Evolutionary conservation across 2,329 filamentous ascomycete species (phyloP).

Genomic region (Exserohilum turcica): DNA sequence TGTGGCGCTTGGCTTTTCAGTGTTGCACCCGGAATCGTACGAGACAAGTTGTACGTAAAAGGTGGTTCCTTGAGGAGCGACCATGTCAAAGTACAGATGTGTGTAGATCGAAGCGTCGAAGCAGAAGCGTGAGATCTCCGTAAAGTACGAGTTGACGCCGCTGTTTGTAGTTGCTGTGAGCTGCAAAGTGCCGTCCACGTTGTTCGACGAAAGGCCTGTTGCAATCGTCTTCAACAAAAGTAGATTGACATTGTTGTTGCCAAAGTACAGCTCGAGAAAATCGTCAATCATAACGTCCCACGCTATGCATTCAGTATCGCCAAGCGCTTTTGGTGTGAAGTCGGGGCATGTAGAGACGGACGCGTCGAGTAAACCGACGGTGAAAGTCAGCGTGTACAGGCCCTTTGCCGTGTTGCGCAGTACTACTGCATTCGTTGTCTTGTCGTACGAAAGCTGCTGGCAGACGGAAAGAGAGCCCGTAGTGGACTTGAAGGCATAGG

Average conservation of each 20-base stretch:
- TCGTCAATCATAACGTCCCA: conserved; percentile 15
- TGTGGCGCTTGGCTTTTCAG: conserved; percentile 4
- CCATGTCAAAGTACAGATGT: conserved; percentile 15
- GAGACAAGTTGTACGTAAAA: conserved; percentile 15
- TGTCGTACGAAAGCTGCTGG: conserved; percentile 10
- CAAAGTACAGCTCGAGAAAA: conserved; percentile 14
- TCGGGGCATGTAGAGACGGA: conserved; percentile 10
- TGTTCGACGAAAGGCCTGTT: conserved; percentile 12
- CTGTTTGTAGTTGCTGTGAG: conserved; percentile 10
- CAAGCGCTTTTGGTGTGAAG: conserved; percentile 7
- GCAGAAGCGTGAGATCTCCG: conserved; percentile 13
- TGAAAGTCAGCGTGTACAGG: conserved; percentile 4
- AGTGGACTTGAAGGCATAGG: conserved; percentile 6
- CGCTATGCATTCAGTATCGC: conserved; percentile 11
- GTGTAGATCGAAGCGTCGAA: conserved; percentile 13
- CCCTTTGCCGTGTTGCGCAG: conserved; percentile 11
- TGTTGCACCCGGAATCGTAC: conserved; percentile 6
- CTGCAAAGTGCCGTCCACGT: conserved; percentile 11
- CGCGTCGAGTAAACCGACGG: neutral
- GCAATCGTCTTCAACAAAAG: conserved; percentile 9
- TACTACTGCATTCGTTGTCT: conserved; percentile 12
- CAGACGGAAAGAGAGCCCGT: conserved; percentile 10
- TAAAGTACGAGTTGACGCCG: conserved; percentile 14
- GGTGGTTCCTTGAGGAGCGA: conserved; percentile 6
- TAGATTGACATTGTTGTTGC: conserved; percentile 14